Base-by-base conservation (phyloP, 2,329 filamentous ascomycete species). In the Trichophyton rubrum region DNA sequence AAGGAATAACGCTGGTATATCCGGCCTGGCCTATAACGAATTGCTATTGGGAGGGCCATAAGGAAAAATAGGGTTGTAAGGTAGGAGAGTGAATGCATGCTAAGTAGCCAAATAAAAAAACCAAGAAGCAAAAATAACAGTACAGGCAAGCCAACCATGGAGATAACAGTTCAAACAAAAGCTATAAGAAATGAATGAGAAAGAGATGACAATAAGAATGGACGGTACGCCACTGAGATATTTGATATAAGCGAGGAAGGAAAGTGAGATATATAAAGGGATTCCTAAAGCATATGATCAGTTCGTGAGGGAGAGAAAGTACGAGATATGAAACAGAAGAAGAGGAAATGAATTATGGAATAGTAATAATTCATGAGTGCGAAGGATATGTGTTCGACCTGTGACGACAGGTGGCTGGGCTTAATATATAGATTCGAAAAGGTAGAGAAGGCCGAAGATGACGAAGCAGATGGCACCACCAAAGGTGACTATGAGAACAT, bases 381-480 rank as follows among this genome's bases (percentile, higher is more conserved):
- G 35, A 56, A 56, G 53, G 20, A 3, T 24, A 51, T 51, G 45
- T 51, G 45, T 24, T 51, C 5, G 22, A 3, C 5, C 45, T 35
- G 53, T 33, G 13, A 38, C 3, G n/a, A 38, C 27, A 35, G 27
- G 27, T n/a, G 20, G 27, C 24, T 8, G 35, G 17, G 30, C 30
- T 66, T 72, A 78, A 69, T 82, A 85, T 60, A 91, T 77, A 13
- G 87, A 87, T 74, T 97, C 92, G 63, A 91, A 78, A 41, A 95
- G 77, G 75, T 99, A 99, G 67, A 99, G 91, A 67, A 96, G 75
- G 63, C 90, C 92, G 71, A 99, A 99, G 33, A 90, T 75, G 56
- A 97, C 78, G 77, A 99, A 99, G 15, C 92, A 90, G 61, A 88
- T 76, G 6, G 93, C 92, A 62, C 93, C 93, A 64, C 93, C 92